phyloP scores from a whole-genome alignment of 2,329 filamentous ascomycete species.

The Cytospora chrysosperma region DNA sequence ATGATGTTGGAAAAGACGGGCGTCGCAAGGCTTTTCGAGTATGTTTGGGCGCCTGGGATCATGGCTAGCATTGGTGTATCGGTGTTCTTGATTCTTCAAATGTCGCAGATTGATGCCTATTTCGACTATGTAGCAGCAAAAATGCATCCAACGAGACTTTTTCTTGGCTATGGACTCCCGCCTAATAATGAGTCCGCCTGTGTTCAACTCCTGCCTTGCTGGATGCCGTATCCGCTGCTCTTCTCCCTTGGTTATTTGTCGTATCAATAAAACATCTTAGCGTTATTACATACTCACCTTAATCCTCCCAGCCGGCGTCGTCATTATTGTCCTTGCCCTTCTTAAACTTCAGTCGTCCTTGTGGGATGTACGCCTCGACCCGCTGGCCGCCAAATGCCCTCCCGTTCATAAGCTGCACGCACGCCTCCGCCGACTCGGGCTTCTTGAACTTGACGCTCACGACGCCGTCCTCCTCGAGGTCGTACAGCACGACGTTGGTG shows the following conservation, averaged over 20 bases:
- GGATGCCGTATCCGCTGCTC: not conserved
- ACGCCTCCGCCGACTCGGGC: conserved; percentile 67
- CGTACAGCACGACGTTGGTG: conserved; percentile 88
- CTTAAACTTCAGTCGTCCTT: conserved; percentile 70
- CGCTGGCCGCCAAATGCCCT: conserved; percentile 72
- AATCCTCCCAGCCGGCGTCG: conserved; percentile 41
- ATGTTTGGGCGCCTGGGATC: not conserved
- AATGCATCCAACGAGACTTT: not conserved
- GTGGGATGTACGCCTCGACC: conserved; percentile 69
- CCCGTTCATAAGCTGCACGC: conserved; percentile 74
- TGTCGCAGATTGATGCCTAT: conserved; percentile 23
- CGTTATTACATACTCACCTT: conserved; percentile 20
- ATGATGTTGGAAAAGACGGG: not conserved
- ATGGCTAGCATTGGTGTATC: conserved; percentile 12
- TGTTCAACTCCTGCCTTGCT: not conserved
- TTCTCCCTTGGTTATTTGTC: not conserved
- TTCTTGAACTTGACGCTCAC: conserved; percentile 81
- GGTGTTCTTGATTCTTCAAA: conserved; percentile 2
- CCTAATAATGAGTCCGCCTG: not conserved
- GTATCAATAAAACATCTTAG: not conserved
- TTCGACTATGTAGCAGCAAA: conserved; percentile 14
- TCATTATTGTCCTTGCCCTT: conserved; percentile 61
- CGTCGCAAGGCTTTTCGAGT: not conserved
- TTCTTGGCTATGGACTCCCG: not conserved
- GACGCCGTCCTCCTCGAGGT: conserved; percentile 80